Base-by-base conservation (phyloP, 139 green algal genomes). In the Picocystis salinarum region DNA sequence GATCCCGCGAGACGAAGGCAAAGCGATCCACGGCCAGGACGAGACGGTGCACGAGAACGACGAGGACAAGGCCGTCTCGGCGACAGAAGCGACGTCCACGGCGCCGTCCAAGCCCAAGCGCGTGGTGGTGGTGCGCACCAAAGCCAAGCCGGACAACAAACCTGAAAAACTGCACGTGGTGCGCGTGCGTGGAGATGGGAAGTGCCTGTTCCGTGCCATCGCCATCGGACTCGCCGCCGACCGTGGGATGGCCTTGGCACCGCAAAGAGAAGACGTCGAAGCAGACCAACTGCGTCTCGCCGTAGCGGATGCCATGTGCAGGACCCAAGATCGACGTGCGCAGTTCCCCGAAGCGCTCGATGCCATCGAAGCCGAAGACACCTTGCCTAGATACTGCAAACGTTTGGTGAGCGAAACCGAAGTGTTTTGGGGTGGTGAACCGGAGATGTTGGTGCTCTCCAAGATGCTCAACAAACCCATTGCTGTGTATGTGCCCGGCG, bases 361-460 rank as follows among this genome's bases (percentile, higher is more conserved):
- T 27, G 40, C 46, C 28, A 54, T 54, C 40, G 37, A 40, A 9
- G 41, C 55, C 0, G 45, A 52, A 6, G 45, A 52, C 4, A 28
- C 34, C 17, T 40, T n/a, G 1, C 50, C 45, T 52, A 70, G 55
- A 34, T 82, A 82, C 49, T 82, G 73, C 52, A 23, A 53, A 20
- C 50, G 67, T 22, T 50, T 82, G 5, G 6, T 61, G 23, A 23
- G 45, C 0, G 45, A 61, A 0, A 55, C 26, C 9, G n/a, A n/a
- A n/a, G n/a, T n/a, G n/a, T 80, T 80, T 34, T 80, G 73, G 73
- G 73, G 73, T 15, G 73, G 73, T 4, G 63, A 82, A 34, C 45
- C 68, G 11, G 73, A 82, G 59, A 28, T 82, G 22, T 42, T 77
- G 34, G 64, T 77, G 4, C 46, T 82, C 5, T 56, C 34, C 40